Base-by-base conservation (phyloP, 768 basidiomycete species). In the Tricholoma matsutake region DNA sequence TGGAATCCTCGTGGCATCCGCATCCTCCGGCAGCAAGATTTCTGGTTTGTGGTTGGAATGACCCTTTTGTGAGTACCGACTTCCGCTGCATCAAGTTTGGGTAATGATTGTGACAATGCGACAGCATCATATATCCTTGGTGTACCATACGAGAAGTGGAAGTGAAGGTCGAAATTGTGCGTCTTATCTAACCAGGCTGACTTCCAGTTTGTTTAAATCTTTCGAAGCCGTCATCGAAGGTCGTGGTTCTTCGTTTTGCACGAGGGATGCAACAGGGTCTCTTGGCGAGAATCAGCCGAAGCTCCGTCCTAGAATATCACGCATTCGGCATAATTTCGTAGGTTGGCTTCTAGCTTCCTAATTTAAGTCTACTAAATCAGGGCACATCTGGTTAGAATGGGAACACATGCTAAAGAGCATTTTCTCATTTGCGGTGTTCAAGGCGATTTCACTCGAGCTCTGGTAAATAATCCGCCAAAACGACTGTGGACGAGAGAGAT, bases 191-290 rank as follows among this genome's bases (percentile, higher is more conserved):
- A 16, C 41, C 37, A 25, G 11, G 52, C 35, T 59, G n/a, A 54
- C 49, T 63, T 25, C 67, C 45, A 41, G 25, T 53, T 32, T 18
- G 43, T 35, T 18, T 37, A 43, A 67, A 34, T 52, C 35, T 20
- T 10, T 31, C 31, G 3, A 58, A 91, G 89, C 89, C 91, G 41
- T 92, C 91, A 47, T 85, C 87, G 13, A 92, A 92, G 70, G 91
- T 91, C 13, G 90, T 86, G 6, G 78, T 93, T 49, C 78, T 93
- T 64, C 87, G 89, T 54, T 91, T 92, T 66, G 81, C 89, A 73
- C 85, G 91, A 62, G 91, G 91, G 31, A 92, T 93, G 90, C 91
- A 92, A 70, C 91, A 92, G 69, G 90, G 91, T 52, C 75, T 93
- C 57, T 78, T 92, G 53, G 85, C 89, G 68, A 87, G 91, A 67